Evolutionary conservation across 352 stramenopile species (phyloP).

Genomic region (Phytophthora citricola): DNA sequence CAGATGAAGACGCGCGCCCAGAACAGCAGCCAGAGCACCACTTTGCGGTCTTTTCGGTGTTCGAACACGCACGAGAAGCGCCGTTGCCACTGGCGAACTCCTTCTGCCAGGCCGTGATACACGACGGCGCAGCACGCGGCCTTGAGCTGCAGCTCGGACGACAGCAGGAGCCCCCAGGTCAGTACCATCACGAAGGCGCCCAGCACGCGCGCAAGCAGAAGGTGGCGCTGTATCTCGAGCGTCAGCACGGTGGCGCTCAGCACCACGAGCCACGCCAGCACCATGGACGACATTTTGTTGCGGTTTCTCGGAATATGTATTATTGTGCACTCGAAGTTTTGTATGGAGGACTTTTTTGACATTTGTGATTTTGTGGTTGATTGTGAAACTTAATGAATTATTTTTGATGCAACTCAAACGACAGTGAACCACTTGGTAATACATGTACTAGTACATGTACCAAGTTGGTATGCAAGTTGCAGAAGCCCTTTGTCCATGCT

Average conservation of each 20-base stretch:
- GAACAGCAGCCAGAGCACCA: slow-evolving; percentile 61
- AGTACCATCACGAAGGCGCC: slow-evolving; percentile 45
- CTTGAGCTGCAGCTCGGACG: slow-evolving; percentile 46
- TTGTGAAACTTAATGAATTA: no score
- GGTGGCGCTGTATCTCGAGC: slow-evolving; percentile 68
- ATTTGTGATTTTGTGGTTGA: no score
- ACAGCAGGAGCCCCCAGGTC: slow-evolving; percentile 45
- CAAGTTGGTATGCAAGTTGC: no score
- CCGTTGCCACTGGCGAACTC: slow-evolving; percentile 39
- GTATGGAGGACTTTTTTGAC: neutral
- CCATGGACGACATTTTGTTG: slow-evolving; percentile 21
- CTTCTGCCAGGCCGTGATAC: slow-evolving; percentile 51
- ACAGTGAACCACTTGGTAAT: no score
- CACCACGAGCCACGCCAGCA: slow-evolving; percentile 59
- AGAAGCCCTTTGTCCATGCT: no score
- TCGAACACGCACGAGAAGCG: slow-evolving; percentile 49
- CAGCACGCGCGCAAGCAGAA: slow-evolving; percentile 51
- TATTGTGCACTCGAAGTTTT: slow-evolving; percentile 20
- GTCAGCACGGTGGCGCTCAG: slow-evolving; percentile 51
- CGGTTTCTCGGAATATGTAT: neutral
- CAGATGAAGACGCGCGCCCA: slow-evolving; percentile 74
- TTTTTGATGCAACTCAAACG: no score
- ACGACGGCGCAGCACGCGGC: slow-evolving; percentile 51
- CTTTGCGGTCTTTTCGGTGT: slow-evolving; percentile 34
- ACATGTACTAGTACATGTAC: no score